phyloP scores from a whole-genome alignment of 306 rosid genomes.

The Rubus parviflorus region DNA sequence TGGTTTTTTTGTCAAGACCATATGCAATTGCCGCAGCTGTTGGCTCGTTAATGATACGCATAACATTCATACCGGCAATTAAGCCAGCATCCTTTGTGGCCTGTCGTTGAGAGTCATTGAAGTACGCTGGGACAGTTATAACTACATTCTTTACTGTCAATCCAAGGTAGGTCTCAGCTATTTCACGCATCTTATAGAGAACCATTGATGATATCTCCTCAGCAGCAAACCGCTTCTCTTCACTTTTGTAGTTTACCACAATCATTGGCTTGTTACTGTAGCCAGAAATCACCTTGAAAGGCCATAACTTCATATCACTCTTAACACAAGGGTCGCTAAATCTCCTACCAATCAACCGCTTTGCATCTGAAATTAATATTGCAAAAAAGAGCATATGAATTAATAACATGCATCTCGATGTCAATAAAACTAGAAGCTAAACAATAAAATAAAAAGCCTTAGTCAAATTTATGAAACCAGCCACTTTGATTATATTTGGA shows the following conservation, averaged over 20 bases:
- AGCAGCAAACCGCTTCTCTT: background rate
- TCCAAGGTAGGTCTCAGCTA: background rate
- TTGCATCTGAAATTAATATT: background rate
- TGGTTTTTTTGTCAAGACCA: background rate
- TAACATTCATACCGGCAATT: conserved; percentile 8
- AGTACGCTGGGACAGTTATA: conserved; percentile 37
- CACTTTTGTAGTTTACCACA: background rate
- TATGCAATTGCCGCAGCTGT: background rate
- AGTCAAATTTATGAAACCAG: too few relatives aligned
- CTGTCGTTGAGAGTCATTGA: conserved; percentile 30
- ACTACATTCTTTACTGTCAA: conserved; percentile 10
- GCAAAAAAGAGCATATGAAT: too few relatives aligned
- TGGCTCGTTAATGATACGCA: background rate
- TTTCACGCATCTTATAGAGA: background rate
- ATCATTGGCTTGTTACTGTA: background rate
- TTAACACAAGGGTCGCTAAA: background rate
- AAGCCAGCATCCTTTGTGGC: conserved; percentile 40
- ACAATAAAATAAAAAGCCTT: too few relatives aligned
- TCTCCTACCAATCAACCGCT: background rate
- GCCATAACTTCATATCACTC: background rate
- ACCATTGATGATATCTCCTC: background rate
- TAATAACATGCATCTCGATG: too few relatives aligned
- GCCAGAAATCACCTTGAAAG: background rate
- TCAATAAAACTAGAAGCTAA: too few relatives aligned
- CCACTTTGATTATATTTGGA: too few relatives aligned